These are phyloP conservation scores for thale cress (Arabidopsis thaliana) DNA, from an alignment of 345 rosid species.

Conservation along the genomic window TAIR10.1 NC_003075.7:13421001-13421500, in stretches of 20 bases:
- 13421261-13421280: conserved; percentile 94
- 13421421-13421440: not conserved
- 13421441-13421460: not conserved
- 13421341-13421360: conserved; percentile 6
- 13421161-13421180: conserved; percentile 22
- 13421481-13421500: not conserved
- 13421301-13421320: conserved; percentile 4
- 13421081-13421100: conserved; percentile 99
- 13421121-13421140: conserved; percentile 13
- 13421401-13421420: not conserved
- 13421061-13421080: conserved; percentile 96
- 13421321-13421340: not conserved
- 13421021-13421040: conserved; percentile 55
- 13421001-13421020: not conserved
- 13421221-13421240: conserved; percentile 97
- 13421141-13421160: not conserved
- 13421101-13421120: conserved; percentile 71
- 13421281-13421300: conserved; percentile 44
- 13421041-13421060: conserved; percentile 87
- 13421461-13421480: conserved; percentile 45
- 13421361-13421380: conserved; percentile 2
- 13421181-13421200: conserved; percentile 19
- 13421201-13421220: conserved; percentile 98
- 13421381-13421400: not conserved
- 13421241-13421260: conserved; percentile 96